Evolutionary conservation across 768 basidiomycete genomes (phyloP), one percentile per base, ranked within the genome.

Genomic region (Mycena olivaceomarginata): DNA sequence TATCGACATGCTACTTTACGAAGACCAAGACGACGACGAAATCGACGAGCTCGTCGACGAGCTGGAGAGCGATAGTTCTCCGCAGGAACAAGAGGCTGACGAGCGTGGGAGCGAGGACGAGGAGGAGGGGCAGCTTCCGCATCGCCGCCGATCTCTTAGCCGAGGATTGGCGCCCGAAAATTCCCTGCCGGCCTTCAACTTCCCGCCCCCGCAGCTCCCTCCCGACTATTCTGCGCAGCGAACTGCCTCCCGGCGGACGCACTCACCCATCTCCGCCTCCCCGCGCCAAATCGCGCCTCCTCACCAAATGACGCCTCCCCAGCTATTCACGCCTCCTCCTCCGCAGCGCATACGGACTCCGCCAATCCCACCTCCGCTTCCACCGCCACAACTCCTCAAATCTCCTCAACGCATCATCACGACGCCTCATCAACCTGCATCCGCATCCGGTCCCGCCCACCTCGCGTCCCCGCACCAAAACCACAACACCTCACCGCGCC

Each of bases 81-180:
- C 31, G 31, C 31, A 31, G 31, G 31, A 31, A 31, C 31, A 31
- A 31, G 86, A 88, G 56, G 76, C 91, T 65, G 91, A 89, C 77
- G 90, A 92, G 40, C 93, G 87, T 77, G 93, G 94, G 83, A 95
- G 94, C 81, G 94, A 94, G 81, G 94, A 94, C 4, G 31, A 31
- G 31, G 31, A 31, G 31, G 31, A 31, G 31, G 31, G 31, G 74
- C 93, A 93, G 57, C 85, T 90, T 82, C 80, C 86, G 40, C 84
- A 88, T 63, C 89, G 88, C 74, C 86, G 89, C 45, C 84, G 85
- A 69, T 86, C 89, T 57, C 73, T 86, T 51, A 73, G 67, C 56
- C 81, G 67, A 20, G 82, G 88, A 69, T 80, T 89, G 16, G 86
- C 87, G 53, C 80, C 85, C 37, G 88, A 85, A 67, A 75, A 77